Conservation (phyloP, 2,329 filamentous ascomycete genomes). For the Fusarium pseudograminearum region DNA sequence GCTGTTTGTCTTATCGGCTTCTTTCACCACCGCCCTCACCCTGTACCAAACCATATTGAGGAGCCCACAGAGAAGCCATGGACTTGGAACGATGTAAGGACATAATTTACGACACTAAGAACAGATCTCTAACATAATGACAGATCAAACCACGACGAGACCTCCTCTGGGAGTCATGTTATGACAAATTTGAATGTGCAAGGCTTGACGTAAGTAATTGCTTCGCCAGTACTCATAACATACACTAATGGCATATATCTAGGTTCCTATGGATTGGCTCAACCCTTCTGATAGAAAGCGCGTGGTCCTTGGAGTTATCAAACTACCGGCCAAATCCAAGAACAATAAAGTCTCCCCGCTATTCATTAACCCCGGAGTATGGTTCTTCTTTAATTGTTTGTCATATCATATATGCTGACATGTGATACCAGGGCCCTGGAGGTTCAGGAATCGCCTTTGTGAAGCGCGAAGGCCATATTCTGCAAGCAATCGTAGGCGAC, state of each 20-base stretch:
- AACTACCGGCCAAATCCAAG: conserved; percentile 50
- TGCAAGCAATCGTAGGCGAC: conserved; percentile 60
- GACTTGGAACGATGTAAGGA: conserved; percentile 46
- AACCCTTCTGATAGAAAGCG: conserved; percentile 45
- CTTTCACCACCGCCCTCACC: conserved; percentile 37
- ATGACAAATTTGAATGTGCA: conserved; percentile 51
- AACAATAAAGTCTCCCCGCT: conserved; percentile 47
- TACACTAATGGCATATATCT: neutral
- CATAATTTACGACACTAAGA: neutral
- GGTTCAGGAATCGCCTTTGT: conserved; percentile 59
- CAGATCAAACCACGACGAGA: conserved; percentile 53
- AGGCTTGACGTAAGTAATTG: conserved; percentile 49
- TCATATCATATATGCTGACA: neutral
- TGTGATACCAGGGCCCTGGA: conserved; percentile 57
- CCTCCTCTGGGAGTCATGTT: conserved; percentile 52
- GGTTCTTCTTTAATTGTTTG: conserved; percentile 1
- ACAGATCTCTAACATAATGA: neutral
- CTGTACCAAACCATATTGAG: neutral
- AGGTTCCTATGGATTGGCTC: conserved; percentile 55
- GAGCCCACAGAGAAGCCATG: conserved; percentile 32
- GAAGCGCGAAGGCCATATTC: conserved; percentile 46
- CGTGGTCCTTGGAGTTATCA: conserved; percentile 51
- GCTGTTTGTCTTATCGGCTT: conserved; percentile 37
- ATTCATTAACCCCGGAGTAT: conserved; percentile 53
- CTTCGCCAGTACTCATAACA: neutral